Evolutionary conservation across 108 stramenopile genomes (phyloP).

Genomic region (Cyclotella atomus): DNA sequence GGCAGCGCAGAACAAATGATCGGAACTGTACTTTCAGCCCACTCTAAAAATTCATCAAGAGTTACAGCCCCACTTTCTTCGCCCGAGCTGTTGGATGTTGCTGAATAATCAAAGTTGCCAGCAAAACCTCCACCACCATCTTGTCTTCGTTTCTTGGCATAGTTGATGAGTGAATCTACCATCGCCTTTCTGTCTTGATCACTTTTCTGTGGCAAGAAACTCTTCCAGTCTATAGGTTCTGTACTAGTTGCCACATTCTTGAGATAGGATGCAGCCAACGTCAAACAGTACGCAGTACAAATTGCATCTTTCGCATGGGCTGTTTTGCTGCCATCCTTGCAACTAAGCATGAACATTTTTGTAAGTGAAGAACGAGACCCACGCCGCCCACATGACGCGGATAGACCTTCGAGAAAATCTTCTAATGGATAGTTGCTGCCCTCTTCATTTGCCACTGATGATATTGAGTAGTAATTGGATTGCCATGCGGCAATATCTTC

Average conservation of each 20-base stretch:
- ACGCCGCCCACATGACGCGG: slow-evolving; percentile 36
- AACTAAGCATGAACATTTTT: slow-evolving; percentile 30
- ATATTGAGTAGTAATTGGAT: slow-evolving; percentile 31
- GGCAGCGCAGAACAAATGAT: slow-evolving; percentile 66
- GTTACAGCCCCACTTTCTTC: slow-evolving; percentile 28
- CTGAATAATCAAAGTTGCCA: slow-evolving; percentile 39
- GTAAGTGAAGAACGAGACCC: slow-evolving; percentile 37
- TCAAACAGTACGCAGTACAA: slow-evolving; percentile 26
- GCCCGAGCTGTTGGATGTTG: slow-evolving; percentile 9
- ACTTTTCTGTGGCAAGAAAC: slow-evolving; percentile 23
- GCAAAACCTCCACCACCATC: slow-evolving; percentile 3
- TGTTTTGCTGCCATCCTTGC: neutral
- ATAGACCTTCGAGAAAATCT: slow-evolving; percentile 38
- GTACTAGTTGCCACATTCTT: neutral
- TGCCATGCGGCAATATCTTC: slow-evolving; percentile 37
- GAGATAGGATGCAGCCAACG: slow-evolving; percentile 46
- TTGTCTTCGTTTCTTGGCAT: slow-evolving; percentile 28
- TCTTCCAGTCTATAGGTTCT: slow-evolving; percentile 3
- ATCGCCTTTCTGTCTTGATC: slow-evolving; percentile 26
- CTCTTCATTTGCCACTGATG: slow-evolving; percentile 10
- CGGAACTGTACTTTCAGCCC: slow-evolving; percentile 74
- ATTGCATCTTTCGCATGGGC: slow-evolving; percentile 38
- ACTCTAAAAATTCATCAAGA: slow-evolving; percentile 66
- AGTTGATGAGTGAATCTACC: slow-evolving; percentile 35
- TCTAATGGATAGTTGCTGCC: slow-evolving; percentile 10